phyloP scores from a whole-genome alignment of 441 rosid species.

The Raphanus hybrid region DNA sequence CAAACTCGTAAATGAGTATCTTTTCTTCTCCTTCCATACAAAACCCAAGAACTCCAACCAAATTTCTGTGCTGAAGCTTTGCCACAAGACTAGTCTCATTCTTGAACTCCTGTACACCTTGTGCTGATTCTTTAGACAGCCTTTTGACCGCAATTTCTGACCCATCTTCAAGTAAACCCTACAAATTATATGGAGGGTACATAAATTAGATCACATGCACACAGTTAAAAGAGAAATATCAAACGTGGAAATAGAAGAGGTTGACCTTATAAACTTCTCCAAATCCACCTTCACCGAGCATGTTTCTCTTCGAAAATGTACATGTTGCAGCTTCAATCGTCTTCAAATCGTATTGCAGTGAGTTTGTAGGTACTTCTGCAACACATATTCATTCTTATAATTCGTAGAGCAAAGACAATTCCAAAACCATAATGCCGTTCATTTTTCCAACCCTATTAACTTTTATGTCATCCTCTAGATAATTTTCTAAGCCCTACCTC shows the following conservation, averaged over 20 bases:
- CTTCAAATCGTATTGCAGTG: slow-evolving; percentile 37
- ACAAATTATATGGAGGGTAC: background rate
- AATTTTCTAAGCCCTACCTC: background rate
- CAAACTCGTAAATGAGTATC: slow-evolving; percentile 50
- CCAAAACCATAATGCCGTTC: background rate
- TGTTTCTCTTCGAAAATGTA: slow-evolving; percentile 42
- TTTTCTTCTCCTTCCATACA: slow-evolving; percentile 51
- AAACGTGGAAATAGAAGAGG: background rate
- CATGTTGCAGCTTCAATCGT: slow-evolving; percentile 42
- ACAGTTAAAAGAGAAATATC: background rate
- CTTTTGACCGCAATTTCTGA: slow-evolving; percentile 50
- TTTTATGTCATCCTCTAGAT: background rate
- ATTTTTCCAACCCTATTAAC: background rate
- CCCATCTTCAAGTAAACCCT: slow-evolving; percentile 45
- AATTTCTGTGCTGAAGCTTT: slow-evolving; percentile 59
- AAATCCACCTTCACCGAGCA: slow-evolving; percentile 53
- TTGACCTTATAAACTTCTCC: slow-evolving; percentile 50
- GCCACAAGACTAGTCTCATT: slow-evolving; percentile 49
- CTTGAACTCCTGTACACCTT: slow-evolving; percentile 56
- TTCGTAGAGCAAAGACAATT: background rate
- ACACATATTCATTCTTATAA: background rate
- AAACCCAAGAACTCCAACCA: slow-evolving; percentile 45
- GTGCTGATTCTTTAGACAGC: slow-evolving; percentile 42
- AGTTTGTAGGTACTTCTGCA: background rate
- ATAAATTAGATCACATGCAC: background rate